These are phyloP conservation scores for Cudoniella acicularis DNA, from an alignment of 495 filamentous ascomycete genomes.

Conservation along the genomic window DNA sequence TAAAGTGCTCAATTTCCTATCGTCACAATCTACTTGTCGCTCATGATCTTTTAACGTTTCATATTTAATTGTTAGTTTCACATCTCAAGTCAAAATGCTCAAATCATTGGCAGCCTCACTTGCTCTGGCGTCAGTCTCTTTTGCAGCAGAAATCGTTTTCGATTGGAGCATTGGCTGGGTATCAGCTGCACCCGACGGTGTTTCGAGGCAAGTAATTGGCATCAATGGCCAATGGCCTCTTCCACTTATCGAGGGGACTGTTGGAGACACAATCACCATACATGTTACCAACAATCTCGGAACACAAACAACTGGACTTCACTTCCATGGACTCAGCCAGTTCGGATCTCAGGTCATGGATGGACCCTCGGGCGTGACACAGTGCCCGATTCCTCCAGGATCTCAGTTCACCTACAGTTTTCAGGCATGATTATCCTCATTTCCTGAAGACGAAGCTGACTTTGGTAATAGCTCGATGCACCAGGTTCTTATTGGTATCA, in stretches of 20 bases:
- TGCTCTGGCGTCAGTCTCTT: not conserved
- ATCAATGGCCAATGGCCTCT: conserved; percentile 76
- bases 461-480: not conserved
- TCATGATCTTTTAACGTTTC: not conserved
- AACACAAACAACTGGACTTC: conserved; percentile 65
- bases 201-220: conserved; percentile 62
- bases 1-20: not conserved
- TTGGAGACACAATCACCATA: conserved; percentile 66
- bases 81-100: not conserved
- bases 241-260: conserved; percentile 61
- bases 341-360: conserved; percentile 69
- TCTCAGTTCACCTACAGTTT: conserved; percentile 34
- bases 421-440: conserved; percentile 48
- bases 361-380: conserved; percentile 62
- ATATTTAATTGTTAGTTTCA: not conserved
- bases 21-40: not conserved
- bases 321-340: conserved; percentile 80
- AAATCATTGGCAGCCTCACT: not conserved
- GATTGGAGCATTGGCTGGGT: conserved; percentile 73
- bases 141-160: not conserved
- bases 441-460: conserved; percentile 37
- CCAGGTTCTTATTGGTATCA: conserved; percentile 67
- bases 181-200: conserved; percentile 64
- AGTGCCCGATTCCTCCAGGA: conserved; percentile 66
- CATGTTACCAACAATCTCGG: conserved; percentile 67